Percentiles rank a stretch among this genome's conserved stretches.
Evolutionary conservation across 2,329 filamentous ascomycete genomes (phyloP).

Genomic region (Apiospora arundinis): DNA sequence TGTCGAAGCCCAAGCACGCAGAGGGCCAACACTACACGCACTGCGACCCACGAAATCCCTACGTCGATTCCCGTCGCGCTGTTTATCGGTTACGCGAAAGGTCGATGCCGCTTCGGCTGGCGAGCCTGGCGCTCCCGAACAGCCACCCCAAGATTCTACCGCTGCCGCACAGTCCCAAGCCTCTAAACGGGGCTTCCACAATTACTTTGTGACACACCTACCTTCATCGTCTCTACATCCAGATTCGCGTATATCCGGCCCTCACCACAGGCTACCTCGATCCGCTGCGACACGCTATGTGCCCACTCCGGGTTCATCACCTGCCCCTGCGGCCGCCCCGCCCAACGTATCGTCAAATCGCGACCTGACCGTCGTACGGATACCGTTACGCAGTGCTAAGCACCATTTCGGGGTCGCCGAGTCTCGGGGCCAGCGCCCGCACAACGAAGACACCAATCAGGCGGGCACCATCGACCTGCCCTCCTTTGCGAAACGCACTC

Average conservation of each 20-base stretch:
- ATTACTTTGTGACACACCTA: slow-evolving; percentile 96
- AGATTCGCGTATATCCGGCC: slow-evolving; percentile 72
- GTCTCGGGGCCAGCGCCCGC: slow-evolving; percentile 80
- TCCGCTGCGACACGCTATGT: slow-evolving; percentile 83
- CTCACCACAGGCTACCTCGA: slow-evolving; percentile 85
- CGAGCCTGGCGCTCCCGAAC: background rate
- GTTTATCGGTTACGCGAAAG: slow-evolving; percentile 3
- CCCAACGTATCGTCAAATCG: slow-evolving; percentile 66
- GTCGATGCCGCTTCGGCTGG: background rate
- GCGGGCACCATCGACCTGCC: slow-evolving; percentile 93
- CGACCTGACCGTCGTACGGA: slow-evolving; percentile 92
- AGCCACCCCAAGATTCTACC: background rate
- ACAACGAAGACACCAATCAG: slow-evolving; percentile 95
- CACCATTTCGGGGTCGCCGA: slow-evolving; percentile 89
- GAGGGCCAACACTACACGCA: slow-evolving; percentile 13
- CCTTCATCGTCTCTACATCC: slow-evolving; percentile 93
- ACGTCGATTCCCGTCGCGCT: background rate
- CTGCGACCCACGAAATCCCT: slow-evolving; percentile 22
- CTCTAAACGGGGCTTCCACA: slow-evolving; percentile 72
- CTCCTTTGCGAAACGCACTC: slow-evolving; percentile 85
- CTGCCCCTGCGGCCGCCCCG: slow-evolving; percentile 65
- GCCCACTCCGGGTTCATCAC: slow-evolving; percentile 57
- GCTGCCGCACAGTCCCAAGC: slow-evolving; percentile 24
- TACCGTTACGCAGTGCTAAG: slow-evolving; percentile 90
- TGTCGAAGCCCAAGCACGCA: slow-evolving; percentile 33